phyloP scores from a whole-genome alignment of 2,329 filamentous ascomycete species.

The Chrysoporthe deuterocubensis region DNA sequence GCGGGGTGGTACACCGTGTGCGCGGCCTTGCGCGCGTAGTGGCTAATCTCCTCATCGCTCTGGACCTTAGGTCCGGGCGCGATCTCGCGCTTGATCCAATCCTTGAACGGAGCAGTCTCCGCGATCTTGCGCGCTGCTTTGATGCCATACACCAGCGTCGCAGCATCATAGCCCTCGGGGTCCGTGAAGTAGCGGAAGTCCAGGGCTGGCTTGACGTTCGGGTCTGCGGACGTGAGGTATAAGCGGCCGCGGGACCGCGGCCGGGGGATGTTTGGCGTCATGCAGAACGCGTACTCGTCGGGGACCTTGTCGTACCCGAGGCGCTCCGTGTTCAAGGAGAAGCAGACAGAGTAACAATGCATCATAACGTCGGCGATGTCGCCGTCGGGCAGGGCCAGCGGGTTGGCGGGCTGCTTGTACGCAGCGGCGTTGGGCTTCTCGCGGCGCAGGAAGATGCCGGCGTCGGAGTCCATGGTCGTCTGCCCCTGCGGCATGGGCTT shows the following conservation, averaged over 20 bases:
- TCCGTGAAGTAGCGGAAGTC: slow-evolving; percentile 93
- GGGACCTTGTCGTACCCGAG: slow-evolving; percentile 69
- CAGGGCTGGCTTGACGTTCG: slow-evolving; percentile 76
- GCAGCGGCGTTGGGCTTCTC: slow-evolving; percentile 71
- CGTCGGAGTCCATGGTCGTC: slow-evolving; percentile 91
- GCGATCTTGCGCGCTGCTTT: slow-evolving; percentile 78
- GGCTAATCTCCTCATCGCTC: slow-evolving; percentile 77
- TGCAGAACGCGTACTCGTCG: slow-evolving; percentile 85
- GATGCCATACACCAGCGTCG: slow-evolving; percentile 78
- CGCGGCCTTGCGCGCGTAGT: slow-evolving; percentile 79
- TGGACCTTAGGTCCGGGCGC: slow-evolving; percentile 75
- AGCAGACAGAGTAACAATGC: slow-evolving; percentile 69
- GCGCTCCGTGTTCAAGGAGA: slow-evolving; percentile 81
- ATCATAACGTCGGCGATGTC: slow-evolving; percentile 88
- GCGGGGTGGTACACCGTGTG: slow-evolving; percentile 92
- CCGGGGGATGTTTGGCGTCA: slow-evolving; percentile 89
- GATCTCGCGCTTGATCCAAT: slow-evolving; percentile 82
- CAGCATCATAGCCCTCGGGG: slow-evolving; percentile 81
- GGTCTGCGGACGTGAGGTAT: slow-evolving; percentile 77
- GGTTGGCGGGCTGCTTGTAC: slow-evolving; percentile 52
- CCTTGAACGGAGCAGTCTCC: slow-evolving; percentile 74
- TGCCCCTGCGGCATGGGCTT: slow-evolving; percentile 75
- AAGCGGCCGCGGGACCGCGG: slow-evolving; percentile 77
- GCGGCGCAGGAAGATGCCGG: slow-evolving; percentile 84
- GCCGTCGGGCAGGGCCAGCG: slow-evolving; percentile 62